Conservation (phyloP, 1,284 basidiomycete species). For the Phaffia rhodozyma region DNA sequence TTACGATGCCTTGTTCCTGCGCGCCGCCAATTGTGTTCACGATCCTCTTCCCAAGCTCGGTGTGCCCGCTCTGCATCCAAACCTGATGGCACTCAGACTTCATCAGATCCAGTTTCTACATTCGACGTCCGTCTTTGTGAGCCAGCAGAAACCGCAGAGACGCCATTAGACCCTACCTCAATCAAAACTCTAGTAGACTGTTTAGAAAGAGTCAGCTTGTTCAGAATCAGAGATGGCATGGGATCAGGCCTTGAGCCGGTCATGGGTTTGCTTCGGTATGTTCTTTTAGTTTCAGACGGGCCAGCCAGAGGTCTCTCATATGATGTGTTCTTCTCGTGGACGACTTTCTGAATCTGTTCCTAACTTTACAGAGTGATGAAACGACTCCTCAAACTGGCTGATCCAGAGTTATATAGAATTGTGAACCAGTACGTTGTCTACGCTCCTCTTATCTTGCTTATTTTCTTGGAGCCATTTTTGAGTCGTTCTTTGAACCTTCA, state of each 20-base stretch:
- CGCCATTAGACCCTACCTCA: not conserved
- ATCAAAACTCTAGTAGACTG: conserved; percentile 40
- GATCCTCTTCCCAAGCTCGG: not conserved
- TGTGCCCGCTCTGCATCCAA: conserved; percentile 24
- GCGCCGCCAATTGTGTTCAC: too few species aligned
- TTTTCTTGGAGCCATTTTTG: not conserved
- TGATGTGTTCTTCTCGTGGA: too few species aligned
- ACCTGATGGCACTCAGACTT: not conserved
- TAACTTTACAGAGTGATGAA: conserved; percentile 50
- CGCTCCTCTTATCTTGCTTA: not conserved
- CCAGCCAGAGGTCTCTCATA: not conserved
- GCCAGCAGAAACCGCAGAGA: too few species aligned
- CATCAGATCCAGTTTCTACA: not conserved
- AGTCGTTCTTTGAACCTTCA: not conserved
- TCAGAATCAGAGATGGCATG: conserved; percentile 80
- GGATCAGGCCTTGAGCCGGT: conserved; percentile 69
- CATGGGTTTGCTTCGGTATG: conserved; percentile 64
- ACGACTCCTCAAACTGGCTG: conserved; percentile 54
- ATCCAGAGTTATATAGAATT: conserved; percentile 54
- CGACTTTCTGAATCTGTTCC: not conserved
- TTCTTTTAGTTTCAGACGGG: not conserved
- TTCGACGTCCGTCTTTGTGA: not conserved
- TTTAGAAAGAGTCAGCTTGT: conserved; percentile 61
- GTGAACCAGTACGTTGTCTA: conserved; percentile 50
- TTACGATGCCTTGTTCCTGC: conserved; percentile 11